phyloP scores from a whole-genome alignment of 2,329 filamentous ascomycete genomes.

The Scytalidium lignicola region DNA sequence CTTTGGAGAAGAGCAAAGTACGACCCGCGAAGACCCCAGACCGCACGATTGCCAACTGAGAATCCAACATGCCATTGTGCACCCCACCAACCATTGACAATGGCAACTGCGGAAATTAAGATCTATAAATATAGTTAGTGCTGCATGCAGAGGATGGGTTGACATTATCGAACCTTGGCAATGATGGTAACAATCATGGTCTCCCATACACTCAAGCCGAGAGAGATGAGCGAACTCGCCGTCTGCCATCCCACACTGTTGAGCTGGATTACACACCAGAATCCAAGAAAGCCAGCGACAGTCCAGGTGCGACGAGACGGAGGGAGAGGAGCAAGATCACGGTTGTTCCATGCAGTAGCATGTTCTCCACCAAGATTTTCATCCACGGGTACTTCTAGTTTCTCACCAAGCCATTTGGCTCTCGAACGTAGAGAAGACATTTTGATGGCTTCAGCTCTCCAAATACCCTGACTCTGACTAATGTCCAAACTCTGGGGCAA shows the following conservation, averaged over 20 bases:
- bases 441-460: neutral
- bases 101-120: constrained; percentile 30
- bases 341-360: constrained; percentile 29
- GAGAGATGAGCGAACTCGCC: constrained; percentile 31
- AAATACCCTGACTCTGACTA: neutral
- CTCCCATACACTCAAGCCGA: constrained; percentile 37
- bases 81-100: constrained; percentile 32
- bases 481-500: neutral
- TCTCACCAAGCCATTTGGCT: neutral
- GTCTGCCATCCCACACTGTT: constrained; percentile 23
- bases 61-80: constrained; percentile 39
- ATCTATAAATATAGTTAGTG: constrained; percentile 8
- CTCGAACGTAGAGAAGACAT: neutral
- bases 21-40: constrained; percentile 37
- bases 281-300: constrained; percentile 31
- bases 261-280: constrained; percentile 36
- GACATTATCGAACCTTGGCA: constrained; percentile 24
- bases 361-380: neutral
- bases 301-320: constrained; percentile 33
- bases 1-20: constrained; percentile 35
- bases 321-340: constrained; percentile 35
- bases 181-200: constrained; percentile 34
- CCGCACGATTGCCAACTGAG: constrained; percentile 33
- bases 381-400: neutral
- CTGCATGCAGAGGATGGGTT: neutral